These are phyloP conservation scores for Neurospora sublineolata DNA, from an alignment of 495 filamentous ascomycete genomes.

Conservation along the genomic window DNA sequence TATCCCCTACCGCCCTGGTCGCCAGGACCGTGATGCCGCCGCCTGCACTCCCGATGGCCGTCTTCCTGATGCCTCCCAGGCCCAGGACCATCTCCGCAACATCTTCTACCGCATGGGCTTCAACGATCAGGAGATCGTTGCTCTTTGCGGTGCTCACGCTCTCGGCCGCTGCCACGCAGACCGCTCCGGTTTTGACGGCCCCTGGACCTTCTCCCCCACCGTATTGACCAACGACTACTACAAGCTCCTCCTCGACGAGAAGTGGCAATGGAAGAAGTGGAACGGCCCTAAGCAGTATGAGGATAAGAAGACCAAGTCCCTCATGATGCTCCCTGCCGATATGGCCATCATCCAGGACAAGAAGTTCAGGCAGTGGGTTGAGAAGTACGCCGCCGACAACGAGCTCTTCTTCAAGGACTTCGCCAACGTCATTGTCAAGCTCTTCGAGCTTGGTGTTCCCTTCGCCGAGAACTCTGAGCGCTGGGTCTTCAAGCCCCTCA, in stretches of 20 bases:
- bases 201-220: slow-evolving; percentile 95
- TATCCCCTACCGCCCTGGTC: slow-evolving; percentile 86
- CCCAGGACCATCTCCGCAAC: slow-evolving; percentile 69
- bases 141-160: slow-evolving; percentile 80
- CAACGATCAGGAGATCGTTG: slow-evolving; percentile 93
- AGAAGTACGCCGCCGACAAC: slow-evolving; percentile 87
- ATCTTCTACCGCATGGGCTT: slow-evolving; percentile 98
- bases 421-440: slow-evolving; percentile 59
- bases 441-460: slow-evolving; percentile 92
- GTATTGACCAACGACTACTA: slow-evolving; percentile 92
- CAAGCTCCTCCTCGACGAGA: slow-evolving; percentile 76
- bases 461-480: slow-evolving; percentile 57
- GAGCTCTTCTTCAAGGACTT: slow-evolving; percentile 93
- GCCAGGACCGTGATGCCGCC: slow-evolving; percentile 66
- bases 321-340: slow-evolving; percentile 98
- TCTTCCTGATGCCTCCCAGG: slow-evolving; percentile 80
- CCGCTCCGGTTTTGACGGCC: slow-evolving; percentile 79
- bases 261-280: slow-evolving; percentile 92
- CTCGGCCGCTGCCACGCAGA: slow-evolving; percentile 86
- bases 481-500: slow-evolving; percentile 60
- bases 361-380: slow-evolving; percentile 69
- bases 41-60: slow-evolving; percentile 92
- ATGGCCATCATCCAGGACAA: slow-evolving; percentile 83
- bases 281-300: slow-evolving; percentile 77
- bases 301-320: slow-evolving; percentile 68